Percentiles rank a stretch among this genome's conserved stretches.
These are phyloP conservation scores for Epichloe gansuensis DNA, from an alignment of 2,329 filamentous ascomycete species.

Conservation along the genomic window DNA sequence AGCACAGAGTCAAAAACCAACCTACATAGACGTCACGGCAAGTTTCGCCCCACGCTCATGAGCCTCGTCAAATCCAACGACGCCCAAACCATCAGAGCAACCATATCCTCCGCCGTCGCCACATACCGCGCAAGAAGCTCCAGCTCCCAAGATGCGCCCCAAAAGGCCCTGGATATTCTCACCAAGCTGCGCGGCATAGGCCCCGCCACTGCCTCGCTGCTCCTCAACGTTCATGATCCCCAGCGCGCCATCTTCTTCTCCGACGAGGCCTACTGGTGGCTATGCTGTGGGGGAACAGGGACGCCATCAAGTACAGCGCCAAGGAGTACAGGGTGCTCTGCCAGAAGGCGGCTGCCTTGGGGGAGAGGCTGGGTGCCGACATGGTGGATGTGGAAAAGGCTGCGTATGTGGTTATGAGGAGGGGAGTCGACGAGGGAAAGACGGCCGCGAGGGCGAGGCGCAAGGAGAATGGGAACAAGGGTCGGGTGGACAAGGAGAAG, in stretches of 20 bases:
- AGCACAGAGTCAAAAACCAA: background rate
- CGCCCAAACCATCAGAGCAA: slow-evolving; percentile 29
- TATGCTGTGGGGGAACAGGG: slow-evolving; percentile 38
- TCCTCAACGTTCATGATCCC: slow-evolving; percentile 54
- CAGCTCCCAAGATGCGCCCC: slow-evolving; percentile 25
- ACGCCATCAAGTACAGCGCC: slow-evolving; percentile 53
- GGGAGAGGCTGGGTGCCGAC: slow-evolving; percentile 36
- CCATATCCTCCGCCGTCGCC: slow-evolving; percentile 40
- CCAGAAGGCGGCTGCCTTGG: slow-evolving; percentile 28
- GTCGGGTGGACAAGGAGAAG: background rate
- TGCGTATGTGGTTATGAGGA: slow-evolving; percentile 54
- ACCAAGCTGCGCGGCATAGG: slow-evolving; percentile 60
- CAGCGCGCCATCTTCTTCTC: slow-evolving; percentile 59
- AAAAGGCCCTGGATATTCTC: slow-evolving; percentile 39
- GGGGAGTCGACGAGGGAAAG: background rate
- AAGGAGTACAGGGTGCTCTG: slow-evolving; percentile 56
- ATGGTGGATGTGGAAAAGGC: slow-evolving; percentile 58
- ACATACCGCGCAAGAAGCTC: slow-evolving; percentile 27
- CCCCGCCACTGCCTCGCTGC: slow-evolving; percentile 64
- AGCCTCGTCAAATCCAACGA: slow-evolving; percentile 52
- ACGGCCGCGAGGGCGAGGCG: background rate
- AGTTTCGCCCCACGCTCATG: slow-evolving; percentile 49
- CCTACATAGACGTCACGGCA: slow-evolving; percentile 41
- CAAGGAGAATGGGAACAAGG: background rate
- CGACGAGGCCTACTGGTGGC: slow-evolving; percentile 68